Percentiles rank a stretch among this genome's conserved stretches.
Evolutionary conservation across 2,329 filamentous ascomycete species (phyloP).

Genomic region (Trichoderma atrobrunneum): DNA sequence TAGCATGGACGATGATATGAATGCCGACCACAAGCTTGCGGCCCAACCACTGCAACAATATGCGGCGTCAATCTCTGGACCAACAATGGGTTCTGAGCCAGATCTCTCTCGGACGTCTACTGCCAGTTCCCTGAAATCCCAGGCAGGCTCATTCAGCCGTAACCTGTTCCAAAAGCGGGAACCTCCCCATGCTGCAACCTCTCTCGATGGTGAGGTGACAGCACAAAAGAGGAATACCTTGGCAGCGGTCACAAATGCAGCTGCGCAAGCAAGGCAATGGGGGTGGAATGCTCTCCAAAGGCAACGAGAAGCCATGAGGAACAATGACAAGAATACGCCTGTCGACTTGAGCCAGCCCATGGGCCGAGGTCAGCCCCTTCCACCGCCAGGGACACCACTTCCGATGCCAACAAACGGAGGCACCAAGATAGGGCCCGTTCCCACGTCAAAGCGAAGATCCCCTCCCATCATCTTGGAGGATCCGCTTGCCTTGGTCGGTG

Average conservation of each 20-base stretch:
- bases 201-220: conserved; percentile 32
- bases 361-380: conserved; percentile 77
- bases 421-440: conserved; percentile 55
- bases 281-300: conserved; percentile 56
- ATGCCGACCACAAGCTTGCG: background rate
- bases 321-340: conserved; percentile 31
- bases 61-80: conserved; percentile 37
- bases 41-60: conserved; percentile 30
- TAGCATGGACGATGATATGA: conserved; percentile 28
- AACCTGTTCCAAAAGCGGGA: conserved; percentile 42
- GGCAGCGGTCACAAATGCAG: conserved; percentile 54
- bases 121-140: conserved; percentile 40
- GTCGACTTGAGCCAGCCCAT: conserved; percentile 65
- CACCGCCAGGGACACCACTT: conserved; percentile 75
- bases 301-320: conserved; percentile 43
- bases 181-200: conserved; percentile 37
- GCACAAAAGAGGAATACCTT: conserved; percentile 49
- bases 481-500: conserved; percentile 21
- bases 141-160: conserved; percentile 39
- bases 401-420: conserved; percentile 62
- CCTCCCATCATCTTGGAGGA: conserved; percentile 36
- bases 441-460: conserved; percentile 64
- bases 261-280: conserved; percentile 57
- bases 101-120: conserved; percentile 32
- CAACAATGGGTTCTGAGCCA: conserved; percentile 29